Evolutionary conservation across 768 basidiomycete genomes (phyloP), one percentile per base, ranked within the genome.

Genomic region (Hemileccinum rubropunctum): DNA sequence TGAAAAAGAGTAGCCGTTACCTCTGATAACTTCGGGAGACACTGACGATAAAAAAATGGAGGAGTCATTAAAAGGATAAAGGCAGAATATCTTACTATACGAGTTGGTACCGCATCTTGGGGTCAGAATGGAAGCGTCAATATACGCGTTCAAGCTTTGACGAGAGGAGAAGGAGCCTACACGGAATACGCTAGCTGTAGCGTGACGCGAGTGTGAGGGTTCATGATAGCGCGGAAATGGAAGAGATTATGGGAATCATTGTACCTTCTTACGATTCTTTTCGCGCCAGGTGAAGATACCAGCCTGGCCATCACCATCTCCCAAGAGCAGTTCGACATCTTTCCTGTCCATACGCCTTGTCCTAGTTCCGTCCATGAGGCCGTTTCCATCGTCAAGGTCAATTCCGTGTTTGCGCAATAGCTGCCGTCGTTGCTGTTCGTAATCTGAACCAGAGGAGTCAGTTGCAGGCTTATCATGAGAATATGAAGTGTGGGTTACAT

Each of bases 241-340:
- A 62, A 62, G 56, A 63, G 59, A 56, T 52, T 60, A 72, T n/a
- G 49, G 49, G 47, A 66, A 52, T 39, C 37, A 42, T 30, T 76
- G 68, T 61, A 95, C 84, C 82, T 92, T 93, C 70, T 89, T 81
- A 58, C 94, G 76, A 66, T 95, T 87, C 74, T 88, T 91, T 65
- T 98, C 95, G 54, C 95, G 76, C 93, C 93, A 98, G 40, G 95
- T 98, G 66, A 98, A 90, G 53, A 98, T 73, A 20, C 91, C 90
- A 45, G 83, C 80, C 63, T 85, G 78, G 3, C 88, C 91, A 57
- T 89, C 82, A 35, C 83, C 88, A 42, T 86, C 80, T 50, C 89
- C 88, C 88, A 92, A 89, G 56, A 91, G 76, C 51, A 79, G 71
- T 71, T 94, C 92, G 40, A 94, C 76, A 56, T 94, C 88, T 66